Evolutionary conservation across 176 grass and related monocot genomes (phyloP).

Genomic region (Microstegium vimineum): DNA sequence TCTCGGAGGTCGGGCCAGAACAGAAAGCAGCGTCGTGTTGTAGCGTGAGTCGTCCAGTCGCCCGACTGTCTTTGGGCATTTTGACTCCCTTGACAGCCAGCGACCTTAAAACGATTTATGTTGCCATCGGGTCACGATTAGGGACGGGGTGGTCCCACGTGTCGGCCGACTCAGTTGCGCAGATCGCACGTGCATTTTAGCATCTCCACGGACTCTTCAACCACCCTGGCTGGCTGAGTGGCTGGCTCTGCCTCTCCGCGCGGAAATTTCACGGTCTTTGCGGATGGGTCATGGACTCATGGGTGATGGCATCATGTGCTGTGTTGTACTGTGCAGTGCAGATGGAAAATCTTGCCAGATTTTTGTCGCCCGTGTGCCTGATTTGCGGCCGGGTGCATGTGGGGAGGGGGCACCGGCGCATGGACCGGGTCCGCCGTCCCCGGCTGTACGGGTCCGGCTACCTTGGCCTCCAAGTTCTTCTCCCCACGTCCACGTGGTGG

Average conservation of each 20-base stretch:
- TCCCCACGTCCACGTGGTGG: slow-evolving; percentile 29
- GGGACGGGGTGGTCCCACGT: not conserved
- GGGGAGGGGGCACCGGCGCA: not conserved
- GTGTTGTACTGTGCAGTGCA: not conserved
- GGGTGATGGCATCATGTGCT: not conserved
- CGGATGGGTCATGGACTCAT: not conserved
- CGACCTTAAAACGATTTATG: not conserved
- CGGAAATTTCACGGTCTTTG: not conserved
- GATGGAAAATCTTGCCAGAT: not conserved
- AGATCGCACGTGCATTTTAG: not conserved
- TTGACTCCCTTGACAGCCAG: not conserved
- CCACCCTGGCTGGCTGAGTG: too few relatives aligned
- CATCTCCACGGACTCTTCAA: not conserved
- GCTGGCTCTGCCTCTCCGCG: not conserved
- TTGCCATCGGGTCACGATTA: not conserved
- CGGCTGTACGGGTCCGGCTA: not conserved
- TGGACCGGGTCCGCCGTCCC: not conserved
- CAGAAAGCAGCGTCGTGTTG: not conserved
- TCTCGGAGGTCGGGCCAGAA: not conserved
- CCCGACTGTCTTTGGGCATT: not conserved
- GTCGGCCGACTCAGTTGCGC: not conserved
- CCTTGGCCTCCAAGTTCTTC: slow-evolving; percentile 31
- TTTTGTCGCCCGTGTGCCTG: not conserved
- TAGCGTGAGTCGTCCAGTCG: not conserved
- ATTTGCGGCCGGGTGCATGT: not conserved